Percentiles rank a stretch among this genome's conserved stretches.
Conservation (phyloP, 116 monocot species). For the Dioscorea cayenensis region DNA sequence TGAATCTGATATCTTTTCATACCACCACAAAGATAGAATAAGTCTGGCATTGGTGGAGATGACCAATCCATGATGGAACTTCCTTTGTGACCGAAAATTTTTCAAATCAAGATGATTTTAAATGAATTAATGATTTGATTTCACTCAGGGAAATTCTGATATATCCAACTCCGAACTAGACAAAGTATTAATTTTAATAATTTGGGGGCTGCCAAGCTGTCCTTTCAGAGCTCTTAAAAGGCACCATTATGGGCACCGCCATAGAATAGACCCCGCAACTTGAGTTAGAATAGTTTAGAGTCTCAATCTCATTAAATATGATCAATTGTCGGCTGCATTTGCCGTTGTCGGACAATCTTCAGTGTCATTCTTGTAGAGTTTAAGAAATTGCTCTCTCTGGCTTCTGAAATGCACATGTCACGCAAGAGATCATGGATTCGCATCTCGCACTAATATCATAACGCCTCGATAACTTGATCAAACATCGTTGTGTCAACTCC, state of each 20-base stretch:
- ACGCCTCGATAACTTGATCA: conserved; percentile 9
- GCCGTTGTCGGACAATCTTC: not conserved
- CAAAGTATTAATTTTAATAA: conserved; percentile 17
- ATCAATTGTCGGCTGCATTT: not conserved
- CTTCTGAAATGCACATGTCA: conserved; percentile 8
- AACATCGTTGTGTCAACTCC: conserved; percentile 15
- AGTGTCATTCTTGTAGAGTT: not conserved
- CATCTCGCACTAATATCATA: not conserved
- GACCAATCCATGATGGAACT: conserved; percentile 10
- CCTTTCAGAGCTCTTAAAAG: too few relatives aligned
- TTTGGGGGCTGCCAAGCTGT: too few relatives aligned
- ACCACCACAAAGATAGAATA: too few relatives aligned
- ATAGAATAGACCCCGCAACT: not conserved
- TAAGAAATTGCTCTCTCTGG: conserved; percentile 13
- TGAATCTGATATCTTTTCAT: conserved; percentile 6
- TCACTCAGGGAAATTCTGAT: not conserved
- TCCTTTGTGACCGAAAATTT: too few relatives aligned
- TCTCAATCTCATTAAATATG: not conserved
- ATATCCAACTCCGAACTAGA: too few relatives aligned
- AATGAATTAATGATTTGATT: not conserved
- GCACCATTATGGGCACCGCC: too few relatives aligned
- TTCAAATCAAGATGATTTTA: conserved; percentile 11
- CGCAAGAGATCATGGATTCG: conserved; percentile 18
- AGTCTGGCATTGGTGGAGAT: conserved; percentile 20
- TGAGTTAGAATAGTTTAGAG: not conserved